These are phyloP conservation scores for Neurospora crassa DNA, from an alignment of 2,329 filamentous ascomycete species.

Conservation along the genomic window DNA sequence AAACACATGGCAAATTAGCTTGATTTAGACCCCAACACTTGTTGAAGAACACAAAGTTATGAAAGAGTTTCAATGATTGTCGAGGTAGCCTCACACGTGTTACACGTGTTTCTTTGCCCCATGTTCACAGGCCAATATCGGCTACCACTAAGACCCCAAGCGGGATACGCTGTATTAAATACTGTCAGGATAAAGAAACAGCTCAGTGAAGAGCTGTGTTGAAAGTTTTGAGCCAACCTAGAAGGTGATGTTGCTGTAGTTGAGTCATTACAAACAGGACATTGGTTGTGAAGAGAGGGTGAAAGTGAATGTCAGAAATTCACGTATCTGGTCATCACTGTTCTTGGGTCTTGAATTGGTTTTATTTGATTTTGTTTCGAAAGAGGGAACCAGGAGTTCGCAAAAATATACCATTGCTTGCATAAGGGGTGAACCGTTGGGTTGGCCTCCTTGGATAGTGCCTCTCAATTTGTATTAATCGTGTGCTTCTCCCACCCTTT, in stretches of 20 bases:
- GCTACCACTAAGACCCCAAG: background rate
- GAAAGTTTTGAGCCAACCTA: background rate
- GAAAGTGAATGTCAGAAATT: no score
- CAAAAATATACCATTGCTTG: background rate
- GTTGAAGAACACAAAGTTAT: no score
- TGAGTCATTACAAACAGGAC: background rate
- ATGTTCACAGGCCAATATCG: background rate
- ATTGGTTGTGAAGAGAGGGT: background rate
- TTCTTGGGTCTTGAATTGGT: background rate
- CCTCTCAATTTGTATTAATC: background rate
- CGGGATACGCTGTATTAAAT: background rate
- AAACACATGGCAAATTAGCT: no score
- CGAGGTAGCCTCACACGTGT: background rate
- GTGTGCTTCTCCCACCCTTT: background rate
- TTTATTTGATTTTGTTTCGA: background rate
- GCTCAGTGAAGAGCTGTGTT: background rate
- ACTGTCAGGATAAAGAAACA: background rate
- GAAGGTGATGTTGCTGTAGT: background rate
- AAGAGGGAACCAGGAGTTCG: background rate
- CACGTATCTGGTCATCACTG: no score
- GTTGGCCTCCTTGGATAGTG: background rate
- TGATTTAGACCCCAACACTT: no score
- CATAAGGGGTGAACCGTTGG: background rate
- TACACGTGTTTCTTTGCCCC: background rate
- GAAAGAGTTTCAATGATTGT: no score